Percentiles rank a stretch among this genome's conserved stretches.
These are phyloP conservation scores for Melaleuca quinquenervia DNA, from an alignment of 345 rosid genomes.

Conservation along the genomic window DNA sequence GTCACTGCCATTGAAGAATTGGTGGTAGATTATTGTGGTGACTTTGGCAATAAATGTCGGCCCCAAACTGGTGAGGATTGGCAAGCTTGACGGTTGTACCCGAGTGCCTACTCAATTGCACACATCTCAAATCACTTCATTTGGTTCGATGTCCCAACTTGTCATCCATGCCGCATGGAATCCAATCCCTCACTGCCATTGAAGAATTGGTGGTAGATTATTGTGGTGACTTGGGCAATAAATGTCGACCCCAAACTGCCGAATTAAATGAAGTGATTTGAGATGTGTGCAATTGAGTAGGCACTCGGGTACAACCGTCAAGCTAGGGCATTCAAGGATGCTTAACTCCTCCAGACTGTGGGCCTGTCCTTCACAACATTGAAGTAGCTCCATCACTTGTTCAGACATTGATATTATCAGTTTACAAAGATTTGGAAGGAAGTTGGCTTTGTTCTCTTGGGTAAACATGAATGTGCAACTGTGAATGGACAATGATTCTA, in stretches of 20 bases:
- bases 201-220: too few relatives aligned
- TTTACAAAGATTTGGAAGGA: neutral
- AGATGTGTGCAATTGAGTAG: neutral
- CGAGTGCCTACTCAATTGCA: neutral
- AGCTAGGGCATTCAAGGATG: neutral
- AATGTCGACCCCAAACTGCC: too few relatives aligned
- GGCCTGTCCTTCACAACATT: neutral
- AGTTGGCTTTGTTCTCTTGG: neutral
- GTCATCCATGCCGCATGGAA: neutral
- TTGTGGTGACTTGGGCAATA: neutral
- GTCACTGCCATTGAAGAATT: too few relatives aligned
- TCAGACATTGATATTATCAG: neutral
- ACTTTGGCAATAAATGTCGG: neutral
- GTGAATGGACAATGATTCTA: neutral
- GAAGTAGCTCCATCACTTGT: neutral
- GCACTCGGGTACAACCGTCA: neutral
- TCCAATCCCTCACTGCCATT: neutral
- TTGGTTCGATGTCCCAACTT: neutral
- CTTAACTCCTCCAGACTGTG: neutral
- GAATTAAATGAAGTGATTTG: neutral
- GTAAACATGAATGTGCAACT: accelerated
- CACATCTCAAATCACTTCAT: neutral
- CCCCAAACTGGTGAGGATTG: too few relatives aligned
- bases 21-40: too few relatives aligned
- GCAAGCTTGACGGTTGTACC: neutral